Evolutionary conservation across 768 basidiomycete genomes (phyloP).

Genomic region (Agaricus blazei): DNA sequence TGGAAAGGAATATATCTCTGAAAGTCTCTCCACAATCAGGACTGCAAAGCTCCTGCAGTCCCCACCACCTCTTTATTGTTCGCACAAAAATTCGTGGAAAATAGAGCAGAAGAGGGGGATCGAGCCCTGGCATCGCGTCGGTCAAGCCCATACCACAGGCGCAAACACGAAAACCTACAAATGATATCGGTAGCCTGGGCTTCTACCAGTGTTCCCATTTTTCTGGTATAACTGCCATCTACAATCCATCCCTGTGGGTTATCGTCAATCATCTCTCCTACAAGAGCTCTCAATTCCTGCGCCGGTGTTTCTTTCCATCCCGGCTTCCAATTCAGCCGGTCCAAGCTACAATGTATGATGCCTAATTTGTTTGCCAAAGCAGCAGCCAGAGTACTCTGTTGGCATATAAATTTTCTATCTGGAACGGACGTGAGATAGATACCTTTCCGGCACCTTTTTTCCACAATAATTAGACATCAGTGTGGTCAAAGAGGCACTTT

Average conservation of each 20-base stretch:
- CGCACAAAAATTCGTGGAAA: slow-evolving; percentile 53
- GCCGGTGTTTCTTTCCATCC: too few relatives aligned
- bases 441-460: slow-evolving; percentile 26
- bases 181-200: too few relatives aligned
- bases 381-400: slow-evolving; percentile 42
- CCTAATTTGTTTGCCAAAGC: slow-evolving; percentile 37
- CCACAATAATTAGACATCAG: not conserved
- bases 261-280: too few relatives aligned
- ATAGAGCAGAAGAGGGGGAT: slow-evolving; percentile 58
- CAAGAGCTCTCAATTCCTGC: too few relatives aligned
- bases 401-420: not conserved
- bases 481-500: not conserved
- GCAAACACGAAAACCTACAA: too few relatives aligned
- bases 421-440: not conserved
- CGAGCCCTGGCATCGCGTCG: slow-evolving; percentile 44
- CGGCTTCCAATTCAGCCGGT: too few relatives aligned
- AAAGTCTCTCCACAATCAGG: slow-evolving; percentile 43
- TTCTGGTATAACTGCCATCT: too few relatives aligned
- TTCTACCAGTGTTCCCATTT: too few relatives aligned
- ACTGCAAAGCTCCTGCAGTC: slow-evolving; percentile 34
- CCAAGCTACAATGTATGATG: too few relatives aligned
- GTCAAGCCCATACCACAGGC: too few relatives aligned
- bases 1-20: slow-evolving; percentile 37
- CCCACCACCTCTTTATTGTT: slow-evolving; percentile 43
- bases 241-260: too few relatives aligned